Conservation (phyloP, 192 early-diverging fungal genomes). For the Umbelopsis sp. region DNA sequence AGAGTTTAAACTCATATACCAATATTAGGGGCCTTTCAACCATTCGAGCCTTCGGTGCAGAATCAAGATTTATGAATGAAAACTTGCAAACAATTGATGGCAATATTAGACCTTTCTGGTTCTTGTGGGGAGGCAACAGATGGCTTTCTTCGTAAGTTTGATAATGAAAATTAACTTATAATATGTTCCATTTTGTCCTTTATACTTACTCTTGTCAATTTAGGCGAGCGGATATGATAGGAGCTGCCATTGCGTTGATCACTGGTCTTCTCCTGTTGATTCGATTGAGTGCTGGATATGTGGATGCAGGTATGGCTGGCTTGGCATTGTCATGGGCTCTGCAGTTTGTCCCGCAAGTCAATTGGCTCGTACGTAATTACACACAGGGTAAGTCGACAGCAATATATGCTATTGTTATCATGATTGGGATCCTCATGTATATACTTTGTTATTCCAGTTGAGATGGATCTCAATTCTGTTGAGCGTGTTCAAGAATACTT, state of each 20-base stretch:
- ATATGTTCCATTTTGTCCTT: background rate
- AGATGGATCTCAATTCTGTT: slow-evolving; percentile 83
- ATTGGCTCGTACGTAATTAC: slow-evolving; percentile 79
- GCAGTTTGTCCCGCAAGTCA: slow-evolving; percentile 70
- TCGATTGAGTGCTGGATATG: slow-evolving; percentile 31
- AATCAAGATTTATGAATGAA: slow-evolving; percentile 63
- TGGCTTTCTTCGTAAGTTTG: slow-evolving; percentile 66
- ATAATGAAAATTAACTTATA: background rate
- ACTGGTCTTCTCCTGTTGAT: slow-evolving; percentile 64
- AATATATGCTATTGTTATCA: background rate
- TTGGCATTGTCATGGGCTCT: slow-evolving; percentile 80
- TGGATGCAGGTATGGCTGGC: slow-evolving; percentile 84
- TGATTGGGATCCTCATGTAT: no score
- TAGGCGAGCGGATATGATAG: slow-evolving; percentile 33
- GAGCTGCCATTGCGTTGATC: slow-evolving; percentile 20
- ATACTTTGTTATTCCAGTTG: slow-evolving; percentile 44
- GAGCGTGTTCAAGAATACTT: slow-evolving; percentile 86
- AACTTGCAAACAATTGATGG: slow-evolving; percentile 60
- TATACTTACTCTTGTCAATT: background rate
- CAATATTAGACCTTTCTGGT: slow-evolving; percentile 82
- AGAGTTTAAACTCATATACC: slow-evolving; percentile 36
- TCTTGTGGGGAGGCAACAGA: slow-evolving; percentile 79
- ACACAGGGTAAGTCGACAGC: slow-evolving; percentile 71
- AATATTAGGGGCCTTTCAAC: slow-evolving; percentile 61
- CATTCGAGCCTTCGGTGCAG: slow-evolving; percentile 77